Evolutionary conservation across 2,329 filamentous ascomycete species (phyloP).

Genomic region (Neofusicoccum ribis): DNA sequence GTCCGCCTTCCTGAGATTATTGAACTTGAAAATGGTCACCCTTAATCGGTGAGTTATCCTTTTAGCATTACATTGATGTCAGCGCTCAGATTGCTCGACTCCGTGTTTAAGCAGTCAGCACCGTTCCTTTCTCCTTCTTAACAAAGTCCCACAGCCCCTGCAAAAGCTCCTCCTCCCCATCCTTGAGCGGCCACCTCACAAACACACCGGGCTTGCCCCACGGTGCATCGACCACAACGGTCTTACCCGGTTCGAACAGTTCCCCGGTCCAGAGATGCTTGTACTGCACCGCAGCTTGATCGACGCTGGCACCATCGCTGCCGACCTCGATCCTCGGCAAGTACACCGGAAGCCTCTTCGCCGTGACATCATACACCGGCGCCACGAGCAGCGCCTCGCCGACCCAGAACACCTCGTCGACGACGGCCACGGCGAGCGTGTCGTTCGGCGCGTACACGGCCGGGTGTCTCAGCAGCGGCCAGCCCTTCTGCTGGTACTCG

Average conservation of each 20-base stretch:
- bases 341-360: constrained; percentile 27
- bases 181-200: constrained; percentile 24
- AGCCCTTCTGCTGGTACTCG: constrained; percentile 28
- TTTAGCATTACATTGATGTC: too few species aligned
- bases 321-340: constrained; percentile 24
- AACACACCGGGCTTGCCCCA: constrained; percentile 32
- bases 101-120: background rate
- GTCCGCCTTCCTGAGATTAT: background rate
- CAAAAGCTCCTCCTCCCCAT: constrained; percentile 25
- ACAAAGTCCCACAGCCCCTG: constrained; percentile 30
- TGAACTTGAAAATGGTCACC: too few species aligned
- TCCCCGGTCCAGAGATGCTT: constrained; percentile 29
- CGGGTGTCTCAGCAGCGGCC: constrained; percentile 30
- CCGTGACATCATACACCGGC: constrained; percentile 28
- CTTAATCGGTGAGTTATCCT: too few species aligned
- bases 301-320: constrained; percentile 13
- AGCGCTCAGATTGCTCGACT: background rate
- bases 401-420: constrained; percentile 32
- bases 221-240: constrained; percentile 27
- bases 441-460: constrained; percentile 29
- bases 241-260: constrained; percentile 27
- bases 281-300: constrained; percentile 19
- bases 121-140: constrained; percentile 27
- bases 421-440: constrained; percentile 25
- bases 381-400: constrained; percentile 31